Percentiles rank a stretch among this genome's conserved stretches.
Evolutionary conservation across 2,329 filamentous ascomycete species (phyloP).

Genomic region (Diplodia sapinea): DNA sequence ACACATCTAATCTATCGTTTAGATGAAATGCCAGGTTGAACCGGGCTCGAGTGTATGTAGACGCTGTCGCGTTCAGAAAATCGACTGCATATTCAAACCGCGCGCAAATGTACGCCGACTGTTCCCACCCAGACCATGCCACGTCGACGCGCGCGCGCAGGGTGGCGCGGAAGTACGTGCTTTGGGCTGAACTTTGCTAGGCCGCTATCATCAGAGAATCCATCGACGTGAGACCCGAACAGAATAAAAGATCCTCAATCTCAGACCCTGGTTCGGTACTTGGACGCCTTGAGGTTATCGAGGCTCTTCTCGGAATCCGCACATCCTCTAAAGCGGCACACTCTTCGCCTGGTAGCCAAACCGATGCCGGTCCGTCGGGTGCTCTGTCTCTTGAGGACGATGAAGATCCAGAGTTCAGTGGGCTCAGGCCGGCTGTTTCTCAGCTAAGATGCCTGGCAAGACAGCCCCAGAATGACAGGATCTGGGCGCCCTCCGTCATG

Average conservation of each 20-base stretch:
- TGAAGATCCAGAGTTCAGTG: constrained; percentile 35
- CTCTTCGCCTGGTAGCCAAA: constrained; percentile 20
- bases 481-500: constrained; percentile 46
- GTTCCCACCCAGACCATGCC: too few relatives aligned
- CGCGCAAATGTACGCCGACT: constrained; percentile 47
- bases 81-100: constrained; percentile 51
- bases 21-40: constrained; percentile 35
- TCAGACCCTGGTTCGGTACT: constrained; percentile 29
- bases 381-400: constrained; percentile 33
- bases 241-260: constrained; percentile 9
- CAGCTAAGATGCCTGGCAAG: constrained; percentile 39
- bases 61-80: constrained; percentile 33
- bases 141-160: too few relatives aligned
- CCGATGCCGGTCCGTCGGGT: constrained; percentile 33
- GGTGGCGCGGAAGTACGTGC: too few relatives aligned
- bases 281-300: constrained; percentile 32
- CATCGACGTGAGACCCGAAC: constrained; percentile 17
- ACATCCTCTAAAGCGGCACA: constrained; percentile 18
- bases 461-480: constrained; percentile 36
- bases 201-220: constrained; percentile 29
- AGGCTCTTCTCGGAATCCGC: constrained; percentile 34
- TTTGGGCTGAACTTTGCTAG: not conserved
- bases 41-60: constrained; percentile 32
- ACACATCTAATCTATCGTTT: not conserved
- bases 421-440: constrained; percentile 42